Evolutionary conservation across 768 basidiomycete genomes (phyloP), one percentile per base, ranked within the genome.

Genomic region (Tylopilus rubrobrunneus): DNA sequence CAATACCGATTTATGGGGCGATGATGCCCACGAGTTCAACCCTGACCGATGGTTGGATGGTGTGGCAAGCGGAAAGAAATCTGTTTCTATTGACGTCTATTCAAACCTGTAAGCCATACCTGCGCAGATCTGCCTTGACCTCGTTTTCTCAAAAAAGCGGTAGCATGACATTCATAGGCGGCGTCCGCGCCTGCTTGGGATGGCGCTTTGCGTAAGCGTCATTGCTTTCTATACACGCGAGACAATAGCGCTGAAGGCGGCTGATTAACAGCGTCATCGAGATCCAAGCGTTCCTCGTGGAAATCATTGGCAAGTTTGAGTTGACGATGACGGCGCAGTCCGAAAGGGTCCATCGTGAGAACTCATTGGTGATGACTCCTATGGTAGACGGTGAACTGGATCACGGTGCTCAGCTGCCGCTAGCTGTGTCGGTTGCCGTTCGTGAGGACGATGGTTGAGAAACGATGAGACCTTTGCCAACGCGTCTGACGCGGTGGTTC

Each of bases 251-350:
- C n/a, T 39, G 37, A 39, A 21, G 45, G 28, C 49, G 41, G 4
- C n/a, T 10, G n/a, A 21, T 46, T 8, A 1, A 42, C 56, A 74
- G 73, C 4, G 61, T 83, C 0, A 61, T 76, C 36, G 82, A 86
- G 63, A 62, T 85, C 14, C 84, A 85, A 56, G 73, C 78, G 0
- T 84, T 86, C 66, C 61, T 85, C n/a, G 74, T 79, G 23, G 82
- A 83, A 60, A 69, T 82, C 15, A 37, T 37, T 37, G 15, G 36
- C 36, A 37, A 39, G 37, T 39, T 85, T 58, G 78, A 84, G 57
- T 80, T 85, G 55, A 55, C 62, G 44, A 60, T 64, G 51, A 71
- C 71, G 15, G 65, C 70, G 5, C 63, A 59, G n/a, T 52, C 62
- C 21, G 59, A 65, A 37, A 62, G 51, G 34, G 53, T 78, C 33